phyloP scores from a whole-genome alignment of 495 filamentous ascomycete genomes.

The Penicillium goetzii region DNA sequence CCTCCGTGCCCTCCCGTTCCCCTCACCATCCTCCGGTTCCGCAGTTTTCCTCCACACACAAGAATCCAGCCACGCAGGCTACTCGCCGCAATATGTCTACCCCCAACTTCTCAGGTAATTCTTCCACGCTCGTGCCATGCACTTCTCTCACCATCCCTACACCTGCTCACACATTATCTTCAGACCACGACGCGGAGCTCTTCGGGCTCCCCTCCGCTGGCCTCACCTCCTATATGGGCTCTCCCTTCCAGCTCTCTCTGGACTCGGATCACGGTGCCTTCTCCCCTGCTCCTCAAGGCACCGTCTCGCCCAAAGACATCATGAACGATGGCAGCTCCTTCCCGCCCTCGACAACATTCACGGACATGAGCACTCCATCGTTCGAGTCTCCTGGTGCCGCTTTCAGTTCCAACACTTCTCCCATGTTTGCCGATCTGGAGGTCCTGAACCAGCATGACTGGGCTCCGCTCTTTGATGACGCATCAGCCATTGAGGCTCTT shows the following conservation, averaged over 20 bases:
- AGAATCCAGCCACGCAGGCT: slow-evolving; percentile 25
- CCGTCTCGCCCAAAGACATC: slow-evolving; percentile 86
- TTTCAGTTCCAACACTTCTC: slow-evolving; percentile 74
- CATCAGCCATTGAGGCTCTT: slow-evolving; percentile 46
- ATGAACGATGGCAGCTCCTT: slow-evolving; percentile 71
- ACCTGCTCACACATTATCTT: slow-evolving; percentile 12
- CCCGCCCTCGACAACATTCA: slow-evolving; percentile 81
- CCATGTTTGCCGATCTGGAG: slow-evolving; percentile 54
- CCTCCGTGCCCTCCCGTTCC: slow-evolving; percentile 43
- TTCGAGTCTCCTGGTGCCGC: slow-evolving; percentile 69
- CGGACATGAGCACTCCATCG: slow-evolving; percentile 81
- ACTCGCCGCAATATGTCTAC: slow-evolving; percentile 49
- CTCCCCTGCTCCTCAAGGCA: slow-evolving; percentile 47
- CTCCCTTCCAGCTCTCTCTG: slow-evolving; percentile 27
- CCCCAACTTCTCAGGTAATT: slow-evolving; percentile 42
- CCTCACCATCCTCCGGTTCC: slow-evolving; percentile 58
- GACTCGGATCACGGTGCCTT: slow-evolving; percentile 17
- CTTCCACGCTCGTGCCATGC: background rate
- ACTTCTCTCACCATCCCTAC: background rate
- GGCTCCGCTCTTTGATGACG: slow-evolving; percentile 64
- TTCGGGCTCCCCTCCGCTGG: slow-evolving; percentile 40
- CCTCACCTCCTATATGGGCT: slow-evolving; percentile 37
- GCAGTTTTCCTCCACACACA: slow-evolving; percentile 46
- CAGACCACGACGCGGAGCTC: slow-evolving; percentile 33
- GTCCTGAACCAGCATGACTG: slow-evolving; percentile 40